Conservation (phyloP, 495 filamentous ascomycete genomes). For the Daldinia decipiens region DNA sequence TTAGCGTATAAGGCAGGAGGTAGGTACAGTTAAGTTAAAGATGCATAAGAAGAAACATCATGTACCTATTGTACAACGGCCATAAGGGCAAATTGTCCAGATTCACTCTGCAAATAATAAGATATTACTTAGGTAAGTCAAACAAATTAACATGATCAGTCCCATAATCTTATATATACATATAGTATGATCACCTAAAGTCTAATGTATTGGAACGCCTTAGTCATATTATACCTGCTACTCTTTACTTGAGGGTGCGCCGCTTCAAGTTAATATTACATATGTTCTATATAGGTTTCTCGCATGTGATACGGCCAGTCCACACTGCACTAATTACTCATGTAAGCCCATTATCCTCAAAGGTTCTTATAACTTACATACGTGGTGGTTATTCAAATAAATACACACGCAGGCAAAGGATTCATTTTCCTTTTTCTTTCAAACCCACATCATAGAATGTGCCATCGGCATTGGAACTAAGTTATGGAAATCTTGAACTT, state of each 20-base stretch:
- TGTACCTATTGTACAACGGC: neutral
- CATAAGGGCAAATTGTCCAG: neutral
- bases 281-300: neutral
- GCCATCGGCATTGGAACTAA: neutral
- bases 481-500: conserved; percentile 1
- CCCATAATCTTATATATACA: neutral
- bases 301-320: conserved; percentile 12
- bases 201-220: neutral
- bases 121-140: neutral
- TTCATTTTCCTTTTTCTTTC: neutral
- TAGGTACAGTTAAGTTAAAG: neutral
- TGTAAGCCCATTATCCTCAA: conserved; percentile 4
- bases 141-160: too few species aligned
- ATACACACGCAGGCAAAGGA: neutral
- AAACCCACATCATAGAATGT: neutral
- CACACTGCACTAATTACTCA: neutral
- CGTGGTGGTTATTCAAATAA: neutral
- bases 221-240: neutral
- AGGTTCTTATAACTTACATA: conserved; percentile 3
- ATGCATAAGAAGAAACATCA: too few species aligned
- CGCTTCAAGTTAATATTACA: too few species aligned
- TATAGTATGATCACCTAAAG: neutral
- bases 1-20: conserved; percentile 5
- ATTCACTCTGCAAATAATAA: too few species aligned
- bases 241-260: neutral